phyloP scores from a whole-genome alignment of 371 early-diverging fungal genomes.

The Entomophthora muscae region DNA sequence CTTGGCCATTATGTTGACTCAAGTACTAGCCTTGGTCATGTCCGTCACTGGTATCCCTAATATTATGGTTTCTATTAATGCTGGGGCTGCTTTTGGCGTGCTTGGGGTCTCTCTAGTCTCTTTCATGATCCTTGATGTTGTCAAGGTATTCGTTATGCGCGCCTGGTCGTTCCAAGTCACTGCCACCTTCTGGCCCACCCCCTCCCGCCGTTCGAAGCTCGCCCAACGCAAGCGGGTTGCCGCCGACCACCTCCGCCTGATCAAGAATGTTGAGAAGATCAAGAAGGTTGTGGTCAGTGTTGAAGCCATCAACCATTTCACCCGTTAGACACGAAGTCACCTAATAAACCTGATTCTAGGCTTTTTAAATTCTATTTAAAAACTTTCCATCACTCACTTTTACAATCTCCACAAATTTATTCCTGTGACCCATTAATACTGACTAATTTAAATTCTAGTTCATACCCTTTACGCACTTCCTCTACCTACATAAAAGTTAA shows the following conservation, averaged over 20 bases:
- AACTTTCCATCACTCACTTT: no score
- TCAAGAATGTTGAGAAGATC: background rate
- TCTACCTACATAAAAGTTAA: no score
- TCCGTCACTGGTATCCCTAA: conserved; percentile 52
- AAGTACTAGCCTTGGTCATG: conserved; percentile 76
- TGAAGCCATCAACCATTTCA: background rate
- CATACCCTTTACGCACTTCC: no score
- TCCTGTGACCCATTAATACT: no score
- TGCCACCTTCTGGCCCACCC: conserved; percentile 46
- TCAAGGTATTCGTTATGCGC: conserved; percentile 53
- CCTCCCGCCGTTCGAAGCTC: conserved; percentile 32
- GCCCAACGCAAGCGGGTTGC: background rate
- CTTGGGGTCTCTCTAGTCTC: conserved; percentile 32
- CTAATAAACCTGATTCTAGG: no score
- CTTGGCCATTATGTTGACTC: conserved; percentile 68
- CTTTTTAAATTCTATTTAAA: no score
- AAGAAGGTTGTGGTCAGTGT: background rate
- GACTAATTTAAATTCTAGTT: no score
- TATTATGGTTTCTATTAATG: conserved; percentile 27
- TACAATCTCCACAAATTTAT: no score
- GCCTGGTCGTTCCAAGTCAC: conserved; percentile 54
- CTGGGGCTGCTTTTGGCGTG: conserved; percentile 29
- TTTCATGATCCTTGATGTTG: conserved; percentile 51
- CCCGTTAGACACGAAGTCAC: background rate
- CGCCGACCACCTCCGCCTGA: background rate